A percentile compares a stretch with the other conserved stretches of the same genome.
These are phyloP conservation scores for Lasiodiplodia sp. DNA, from an alignment of 2,329 filamentous ascomycete genomes.

Conservation along the genomic window DNA sequence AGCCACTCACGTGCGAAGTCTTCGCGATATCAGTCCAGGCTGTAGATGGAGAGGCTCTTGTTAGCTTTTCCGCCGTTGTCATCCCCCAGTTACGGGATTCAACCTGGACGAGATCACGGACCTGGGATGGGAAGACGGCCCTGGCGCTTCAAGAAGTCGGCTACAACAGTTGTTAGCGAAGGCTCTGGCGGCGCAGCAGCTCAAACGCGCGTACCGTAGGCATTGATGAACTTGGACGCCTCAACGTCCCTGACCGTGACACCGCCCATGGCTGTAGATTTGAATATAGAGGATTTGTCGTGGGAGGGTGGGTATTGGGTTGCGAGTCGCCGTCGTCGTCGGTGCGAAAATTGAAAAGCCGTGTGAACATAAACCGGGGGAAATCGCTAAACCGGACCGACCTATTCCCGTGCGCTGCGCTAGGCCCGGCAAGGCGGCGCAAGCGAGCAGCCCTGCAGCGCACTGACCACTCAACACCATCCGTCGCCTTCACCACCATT, in stretches of 20 bases:
- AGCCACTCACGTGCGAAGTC: constrained; percentile 59
- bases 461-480: not conserved
- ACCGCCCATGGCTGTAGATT: constrained; percentile 68
- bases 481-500: not conserved
- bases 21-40: constrained; percentile 99
- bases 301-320: constrained; percentile 28
- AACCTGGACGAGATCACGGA: constrained; percentile 64
- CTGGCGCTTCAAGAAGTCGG: constrained; percentile 91
- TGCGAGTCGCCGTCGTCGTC: constrained; percentile 27
- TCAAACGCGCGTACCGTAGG: constrained; percentile 59
- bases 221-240: constrained; percentile 88
- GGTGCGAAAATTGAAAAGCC: constrained; percentile 15
- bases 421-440: not conserved
- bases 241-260: constrained; percentile 86
- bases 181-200: no score
- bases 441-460: constrained; percentile 16
- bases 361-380: not conserved
- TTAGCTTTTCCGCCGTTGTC: constrained; percentile 39
- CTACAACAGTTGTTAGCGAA: constrained; percentile 37
- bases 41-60: constrained; percentile 62
- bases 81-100: constrained; percentile 63
- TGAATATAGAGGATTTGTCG: constrained; percentile 64
- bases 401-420: constrained; percentile 18
- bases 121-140: constrained; percentile 90
- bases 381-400: constrained; percentile 23